Conservation (phyloP, 805 yeast species). For the Teunomyces gatunensis region DNA sequence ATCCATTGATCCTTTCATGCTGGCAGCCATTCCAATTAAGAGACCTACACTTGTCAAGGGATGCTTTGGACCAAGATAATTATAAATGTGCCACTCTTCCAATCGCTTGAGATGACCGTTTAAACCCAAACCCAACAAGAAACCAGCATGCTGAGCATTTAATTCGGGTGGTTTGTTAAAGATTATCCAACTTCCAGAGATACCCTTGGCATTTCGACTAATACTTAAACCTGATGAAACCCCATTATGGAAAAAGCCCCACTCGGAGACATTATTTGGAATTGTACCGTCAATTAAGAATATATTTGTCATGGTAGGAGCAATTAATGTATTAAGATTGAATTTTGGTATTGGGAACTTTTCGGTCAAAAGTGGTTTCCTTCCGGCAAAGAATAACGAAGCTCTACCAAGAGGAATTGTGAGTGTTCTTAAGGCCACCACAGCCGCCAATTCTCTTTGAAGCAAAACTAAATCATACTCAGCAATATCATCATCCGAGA, state of each 20-base stretch:
- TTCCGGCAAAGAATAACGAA: slow-evolving; percentile 62
- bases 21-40: slow-evolving; percentile 89
- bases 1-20: slow-evolving; percentile 79
- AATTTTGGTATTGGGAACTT: slow-evolving; percentile 75
- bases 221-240: slow-evolving; percentile 82
- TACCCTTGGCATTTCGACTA: slow-evolving; percentile 62
- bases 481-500: slow-evolving; percentile 36
- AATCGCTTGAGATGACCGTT: slow-evolving; percentile 80
- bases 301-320: slow-evolving; percentile 65
- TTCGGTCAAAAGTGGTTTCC: slow-evolving; percentile 81
- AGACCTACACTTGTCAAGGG: slow-evolving; percentile 82
- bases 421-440: slow-evolving; percentile 68
- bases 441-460: slow-evolving; percentile 58
- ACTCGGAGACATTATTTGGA: slow-evolving; percentile 49
- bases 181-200: slow-evolving; percentile 88
- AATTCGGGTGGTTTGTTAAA: slow-evolving; percentile 73
- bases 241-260: slow-evolving; percentile 94
- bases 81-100: slow-evolving; percentile 96
- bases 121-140: slow-evolving; percentile 85
- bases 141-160: slow-evolving; percentile 90
- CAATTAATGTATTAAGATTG: slow-evolving; percentile 62
- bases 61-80: slow-evolving; percentile 87
- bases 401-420: slow-evolving; percentile 79
- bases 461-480: slow-evolving; percentile 57
- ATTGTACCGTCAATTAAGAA: slow-evolving; percentile 54